Conservation (phyloP, 1,139 yeast species). For the Debaryomyces sp. region DNA sequence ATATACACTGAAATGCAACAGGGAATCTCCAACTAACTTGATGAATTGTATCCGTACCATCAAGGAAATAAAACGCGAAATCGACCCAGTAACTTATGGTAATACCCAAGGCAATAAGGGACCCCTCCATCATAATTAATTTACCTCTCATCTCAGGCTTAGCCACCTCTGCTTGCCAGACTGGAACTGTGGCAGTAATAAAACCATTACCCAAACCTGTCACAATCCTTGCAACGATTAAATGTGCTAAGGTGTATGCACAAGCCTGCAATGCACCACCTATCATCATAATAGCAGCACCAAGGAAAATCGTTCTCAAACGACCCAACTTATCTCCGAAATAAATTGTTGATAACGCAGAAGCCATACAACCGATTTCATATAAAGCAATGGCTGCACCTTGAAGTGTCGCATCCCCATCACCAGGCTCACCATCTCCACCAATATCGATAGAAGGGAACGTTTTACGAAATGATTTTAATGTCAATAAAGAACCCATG, state of each 20-base stretch:
- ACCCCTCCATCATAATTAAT: conserved; percentile 39
- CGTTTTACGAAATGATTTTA: conserved; percentile 37
- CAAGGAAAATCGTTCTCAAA: conserved; percentile 32
- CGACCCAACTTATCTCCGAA: conserved; percentile 40
- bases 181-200: conserved; percentile 42
- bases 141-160: conserved; percentile 38
- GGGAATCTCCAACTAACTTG: conserved; percentile 48
- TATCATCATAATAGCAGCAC: conserved; percentile 33
- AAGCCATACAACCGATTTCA: conserved; percentile 40
- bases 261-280: conserved; percentile 42
- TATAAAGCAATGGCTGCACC: conserved; percentile 39
- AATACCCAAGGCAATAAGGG: conserved; percentile 42
- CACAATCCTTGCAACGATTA: conserved; percentile 43
- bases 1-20: conserved; percentile 45
- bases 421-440: too few species aligned
- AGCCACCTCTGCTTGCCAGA: conserved; percentile 42
- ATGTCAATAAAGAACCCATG: conserved; percentile 48
- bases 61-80: conserved; percentile 44
- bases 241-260: conserved; percentile 32
- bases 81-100: conserved; percentile 48
- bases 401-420: too few species aligned
- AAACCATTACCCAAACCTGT: conserved; percentile 48
- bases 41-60: conserved; percentile 14
- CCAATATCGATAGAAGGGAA: conserved; percentile 36
- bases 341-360: conserved; percentile 37